A percentile compares a stretch with the other conserved stretches of the same genome.
These are phyloP conservation scores for Moesziomyces globuligerus DNA, from an alignment of 1,284 basidiomycete genomes.

Conservation along the genomic window DNA sequence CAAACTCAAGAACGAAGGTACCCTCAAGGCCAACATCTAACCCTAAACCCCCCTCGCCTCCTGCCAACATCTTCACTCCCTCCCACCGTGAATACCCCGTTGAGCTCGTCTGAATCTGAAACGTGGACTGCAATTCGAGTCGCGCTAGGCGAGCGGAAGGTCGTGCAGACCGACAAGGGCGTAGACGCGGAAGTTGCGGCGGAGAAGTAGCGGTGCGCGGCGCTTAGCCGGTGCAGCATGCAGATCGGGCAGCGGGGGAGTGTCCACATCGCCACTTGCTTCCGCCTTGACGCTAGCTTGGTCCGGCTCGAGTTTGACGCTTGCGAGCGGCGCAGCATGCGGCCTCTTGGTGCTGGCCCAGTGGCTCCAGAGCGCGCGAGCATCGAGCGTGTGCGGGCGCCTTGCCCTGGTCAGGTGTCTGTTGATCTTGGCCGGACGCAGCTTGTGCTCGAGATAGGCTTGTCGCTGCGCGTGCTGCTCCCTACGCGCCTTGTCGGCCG, in stretches of 20 bases:
- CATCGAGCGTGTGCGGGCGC: constrained; percentile 14
- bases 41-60: too few species aligned
- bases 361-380: constrained; percentile 19
- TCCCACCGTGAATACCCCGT: too few species aligned
- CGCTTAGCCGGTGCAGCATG: not conserved
- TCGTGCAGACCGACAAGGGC: constrained; percentile 9
- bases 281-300: constrained; percentile 5
- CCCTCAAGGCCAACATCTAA: constrained; percentile 53
- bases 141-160: constrained; percentile 10
- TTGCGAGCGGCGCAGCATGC: not conserved
- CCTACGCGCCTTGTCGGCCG: not conserved
- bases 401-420: constrained; percentile 8
- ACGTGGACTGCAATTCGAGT: not conserved
- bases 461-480: not conserved
- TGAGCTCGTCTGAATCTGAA: too few species aligned
- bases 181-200: constrained; percentile 36
- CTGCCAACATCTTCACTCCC: too few species aligned
- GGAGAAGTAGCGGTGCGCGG: constrained; percentile 19
- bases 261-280: not conserved
- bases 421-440: constrained; percentile 10
- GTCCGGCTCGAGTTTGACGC: constrained; percentile 16
- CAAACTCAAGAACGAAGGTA: constrained; percentile 78
- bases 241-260: not conserved
- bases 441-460: constrained; percentile 9
- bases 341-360: constrained; percentile 15